Evolutionary conservation across 2,329 filamentous ascomycete genomes (phyloP).

Genomic region (Dactylellina drechsleri): DNA sequence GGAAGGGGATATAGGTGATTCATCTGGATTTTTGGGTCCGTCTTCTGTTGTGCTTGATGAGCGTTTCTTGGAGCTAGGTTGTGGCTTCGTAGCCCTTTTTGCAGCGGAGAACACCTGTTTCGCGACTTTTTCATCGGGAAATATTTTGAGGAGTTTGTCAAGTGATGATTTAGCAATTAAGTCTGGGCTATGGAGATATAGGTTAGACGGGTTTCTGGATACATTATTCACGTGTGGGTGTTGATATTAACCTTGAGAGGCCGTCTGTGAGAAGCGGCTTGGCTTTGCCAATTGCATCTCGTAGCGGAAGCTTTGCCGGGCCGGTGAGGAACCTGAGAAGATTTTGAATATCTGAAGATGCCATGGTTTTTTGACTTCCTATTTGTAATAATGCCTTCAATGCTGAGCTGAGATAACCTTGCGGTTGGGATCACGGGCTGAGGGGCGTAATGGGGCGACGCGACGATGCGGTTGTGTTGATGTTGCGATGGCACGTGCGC

Average conservation of each 20-base stretch:
- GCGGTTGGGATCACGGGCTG: too few species aligned
- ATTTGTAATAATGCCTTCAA: too few species aligned
- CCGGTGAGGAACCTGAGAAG: conserved; percentile 46
- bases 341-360: conserved; percentile 36
- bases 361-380: conserved; percentile 9
- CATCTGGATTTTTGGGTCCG: background rate
- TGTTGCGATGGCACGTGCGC: too few species aligned
- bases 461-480: too few species aligned
- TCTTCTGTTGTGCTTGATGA: conserved; percentile 14
- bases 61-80: conserved; percentile 31
- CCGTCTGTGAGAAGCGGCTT: conserved; percentile 43
- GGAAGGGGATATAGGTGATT: conserved; percentile 21
- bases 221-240: background rate
- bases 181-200: conserved; percentile 21
- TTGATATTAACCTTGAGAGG: conserved; percentile 30
- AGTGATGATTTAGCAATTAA: conserved; percentile 40
- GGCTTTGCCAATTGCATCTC: conserved; percentile 42
- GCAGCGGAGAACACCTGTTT: conserved; percentile 51
- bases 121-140: conserved; percentile 42
- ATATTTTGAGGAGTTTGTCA: conserved; percentile 31
- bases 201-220: background rate
- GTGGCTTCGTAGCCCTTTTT: conserved; percentile 32
- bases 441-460: too few species aligned
- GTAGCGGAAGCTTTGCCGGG: conserved; percentile 38
- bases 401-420: too few species aligned